Base-by-base conservation (phyloP, 2,329 filamentous ascomycete genomes). In the Apiospora arundinis region DNA sequence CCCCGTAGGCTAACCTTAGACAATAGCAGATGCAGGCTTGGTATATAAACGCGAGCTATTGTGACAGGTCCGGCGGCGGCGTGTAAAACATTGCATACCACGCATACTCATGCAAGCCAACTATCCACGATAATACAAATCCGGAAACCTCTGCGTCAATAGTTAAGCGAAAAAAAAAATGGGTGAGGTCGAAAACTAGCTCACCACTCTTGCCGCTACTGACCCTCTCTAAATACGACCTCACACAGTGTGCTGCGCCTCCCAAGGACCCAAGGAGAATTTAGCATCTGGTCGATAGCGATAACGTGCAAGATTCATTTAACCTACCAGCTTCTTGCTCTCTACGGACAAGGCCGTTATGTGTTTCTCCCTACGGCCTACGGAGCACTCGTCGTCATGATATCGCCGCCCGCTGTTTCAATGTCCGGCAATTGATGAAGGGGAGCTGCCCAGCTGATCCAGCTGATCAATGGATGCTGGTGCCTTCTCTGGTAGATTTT, bases 221-320 rank as follows among this genome's bases (percentile, higher is more conserved):
- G 56, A 23, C 56, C 56, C 56, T 37, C 56, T 37, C 18, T 9
- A 60, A 21, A 14, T 60, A 37, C 52, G 25, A 60, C n/a, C n/a
- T n/a, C n/a, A n/a, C 52, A 37, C 28, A 60, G 52, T 60, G 52
- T 60, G 28, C 49, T 56, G 25, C 49, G 28, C 52, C 28, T 60
- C 52, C 4, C 21, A 63, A 40, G 32, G 56, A 40, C 52, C 4
- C 21, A 63, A 40, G 32, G 56, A 40, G 21, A 40, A 40, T 6
- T 63, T 40, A 23, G 32, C 7, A 40, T 56, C 49, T 40, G 18
- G 52, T 60, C 18, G 28, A 37, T 4, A 28, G 28, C 52, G 52
- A 60, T 60, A 63, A 63, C 28, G 56, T 40, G 32, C 56, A 63
- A 63, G 8, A 40, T 63, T 63, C 32, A 63, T 40, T 63, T 63